Evolutionary conservation across 108 stramenopile genomes (phyloP), one percentile per base, ranked within the genome.

Genomic region (Parmales sp.): DNA sequence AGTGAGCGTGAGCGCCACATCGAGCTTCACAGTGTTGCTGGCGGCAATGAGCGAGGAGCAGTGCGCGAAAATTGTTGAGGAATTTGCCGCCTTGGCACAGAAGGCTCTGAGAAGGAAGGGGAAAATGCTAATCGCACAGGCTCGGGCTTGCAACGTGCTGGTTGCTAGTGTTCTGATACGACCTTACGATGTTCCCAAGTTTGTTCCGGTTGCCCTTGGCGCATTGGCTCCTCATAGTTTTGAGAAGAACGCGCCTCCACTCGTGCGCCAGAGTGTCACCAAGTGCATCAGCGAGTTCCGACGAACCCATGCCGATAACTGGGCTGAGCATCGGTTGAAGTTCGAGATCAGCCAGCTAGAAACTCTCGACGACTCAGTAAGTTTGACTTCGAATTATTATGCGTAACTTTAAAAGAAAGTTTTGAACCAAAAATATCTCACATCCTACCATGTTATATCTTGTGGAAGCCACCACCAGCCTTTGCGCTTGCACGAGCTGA

Each of bases 191-290:
- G 87, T 88, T 8, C 89, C 89, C 13, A 67, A 76, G 4, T 93
- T 83, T 60, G 80, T 90, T 23, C 92, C 92, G 18, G 76, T 74
- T 65, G 89, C 89, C 6, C 68, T 93, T 9, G 86, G 84, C 11
- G 88, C 88, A n/a, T 75, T 93, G 48, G 90, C 92, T 16, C 88
- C 87, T 50, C 92, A 93, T 67, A 89, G 88, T 0, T 93, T 87
- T 68, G 89, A 93, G 67, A 76, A 81, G 29, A 78, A 80, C 65
- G 92, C 89, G 13, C 84, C 89, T 16, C 65, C 90, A 39, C 68
- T 78, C 22, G 87, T 93, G n/a, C 78, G 92, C n/a, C 89, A 93
- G 51, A 84, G 77, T 11, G 92, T 93, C 20, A 90, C 89, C 68
- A 86, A 86, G 65, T 85, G 85, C 39, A 89, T 88, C 63, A 83